Evolutionary conservation across 176 grass and related monocot species (phyloP).

Genomic region (Zoysia pacifica): DNA sequence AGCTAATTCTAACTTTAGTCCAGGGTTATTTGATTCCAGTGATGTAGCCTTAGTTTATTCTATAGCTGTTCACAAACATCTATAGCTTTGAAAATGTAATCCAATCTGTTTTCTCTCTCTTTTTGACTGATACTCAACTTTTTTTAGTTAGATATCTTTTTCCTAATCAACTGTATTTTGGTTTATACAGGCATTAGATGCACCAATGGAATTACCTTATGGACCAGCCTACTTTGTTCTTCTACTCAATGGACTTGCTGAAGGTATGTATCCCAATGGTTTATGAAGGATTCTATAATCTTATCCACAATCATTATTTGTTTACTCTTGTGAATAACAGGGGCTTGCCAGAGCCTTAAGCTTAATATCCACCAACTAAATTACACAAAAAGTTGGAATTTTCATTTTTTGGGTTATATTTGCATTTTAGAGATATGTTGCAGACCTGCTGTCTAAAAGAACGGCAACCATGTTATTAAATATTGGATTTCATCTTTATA

Average conservation of each 20-base stretch:
- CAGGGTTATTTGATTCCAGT: neutral
- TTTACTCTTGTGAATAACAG: conserved; percentile 11
- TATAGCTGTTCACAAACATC: conserved; percentile 4
- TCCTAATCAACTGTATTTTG: conserved; percentile 28
- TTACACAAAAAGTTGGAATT: neutral
- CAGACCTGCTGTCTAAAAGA: conserved; percentile 35
- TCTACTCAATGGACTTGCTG: conserved; percentile 62
- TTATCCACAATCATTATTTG: conserved; percentile 1
- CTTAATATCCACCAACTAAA: neutral
- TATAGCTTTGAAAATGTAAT: neutral
- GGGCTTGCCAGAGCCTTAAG: conserved; percentile 9
- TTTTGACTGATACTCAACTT: neutral
- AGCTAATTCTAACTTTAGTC: neutral
- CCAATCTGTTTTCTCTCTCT: neutral
- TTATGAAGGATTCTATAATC: conserved; percentile 11
- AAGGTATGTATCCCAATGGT: conserved; percentile 50
- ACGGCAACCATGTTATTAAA: neutral
- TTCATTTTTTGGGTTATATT: neutral
- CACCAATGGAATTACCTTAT: conserved; percentile 47
- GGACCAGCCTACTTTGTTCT: conserved; percentile 52
- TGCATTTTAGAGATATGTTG: conserved; percentile 36
- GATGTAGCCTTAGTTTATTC: neutral
- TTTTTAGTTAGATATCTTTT: conserved; percentile 26
- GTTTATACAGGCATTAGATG: conserved; percentile 71
- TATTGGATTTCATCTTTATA: conserved; percentile 32